phyloP scores from a whole-genome alignment of 2,329 filamentous ascomycete species.

The Calonectria pseudoturangicola region DNA sequence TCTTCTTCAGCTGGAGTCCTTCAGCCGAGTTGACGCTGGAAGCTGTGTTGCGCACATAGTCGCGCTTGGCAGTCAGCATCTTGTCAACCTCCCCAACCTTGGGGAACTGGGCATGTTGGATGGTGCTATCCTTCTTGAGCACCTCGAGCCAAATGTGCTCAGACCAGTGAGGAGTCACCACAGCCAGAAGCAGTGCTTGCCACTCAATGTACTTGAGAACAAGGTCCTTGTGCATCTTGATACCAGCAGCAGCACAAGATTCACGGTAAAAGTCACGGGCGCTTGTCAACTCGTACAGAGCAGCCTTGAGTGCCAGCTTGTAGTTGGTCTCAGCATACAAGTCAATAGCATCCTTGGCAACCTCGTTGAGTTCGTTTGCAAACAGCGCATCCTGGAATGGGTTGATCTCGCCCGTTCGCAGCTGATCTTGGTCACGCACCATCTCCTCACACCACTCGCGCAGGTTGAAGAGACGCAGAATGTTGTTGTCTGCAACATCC shows the following conservation, averaged over 20 bases:
- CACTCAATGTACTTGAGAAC: conserved; percentile 88
- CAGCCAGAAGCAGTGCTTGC: conserved; percentile 87
- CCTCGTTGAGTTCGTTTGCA: conserved; percentile 91
- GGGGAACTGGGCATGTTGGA: conserved; percentile 81
- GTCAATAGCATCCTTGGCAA: conserved; percentile 85
- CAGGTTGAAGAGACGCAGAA: conserved; percentile 86
- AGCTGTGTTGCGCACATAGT: conserved; percentile 86
- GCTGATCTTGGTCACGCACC: conserved; percentile 78
- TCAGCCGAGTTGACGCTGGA: conserved; percentile 89
- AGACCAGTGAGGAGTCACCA: conserved; percentile 93
- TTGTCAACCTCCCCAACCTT: conserved; percentile 79
- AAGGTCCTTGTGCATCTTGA: conserved; percentile 91
- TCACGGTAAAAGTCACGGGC: conserved; percentile 95
- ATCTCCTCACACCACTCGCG: conserved; percentile 96
- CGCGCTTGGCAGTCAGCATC: conserved; percentile 83
- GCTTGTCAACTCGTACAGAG: conserved; percentile 92
- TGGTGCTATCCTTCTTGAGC: conserved; percentile 82
- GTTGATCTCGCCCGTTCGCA: conserved; percentile 85
- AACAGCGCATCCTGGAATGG: conserved; percentile 92
- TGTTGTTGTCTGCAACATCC: conserved; percentile 92
- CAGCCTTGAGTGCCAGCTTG: conserved; percentile 86
- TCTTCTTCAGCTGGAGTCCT: conserved; percentile 87
- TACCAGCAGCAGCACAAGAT: conserved; percentile 82
- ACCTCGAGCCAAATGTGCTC: conserved; percentile 97
- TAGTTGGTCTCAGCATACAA: conserved; percentile 89